Percentiles rank a stretch among this genome's conserved stretches.
These are phyloP conservation scores for Termitomyces titanicus DNA, from an alignment of 768 basidiomycete genomes.

Conservation along the genomic window DNA sequence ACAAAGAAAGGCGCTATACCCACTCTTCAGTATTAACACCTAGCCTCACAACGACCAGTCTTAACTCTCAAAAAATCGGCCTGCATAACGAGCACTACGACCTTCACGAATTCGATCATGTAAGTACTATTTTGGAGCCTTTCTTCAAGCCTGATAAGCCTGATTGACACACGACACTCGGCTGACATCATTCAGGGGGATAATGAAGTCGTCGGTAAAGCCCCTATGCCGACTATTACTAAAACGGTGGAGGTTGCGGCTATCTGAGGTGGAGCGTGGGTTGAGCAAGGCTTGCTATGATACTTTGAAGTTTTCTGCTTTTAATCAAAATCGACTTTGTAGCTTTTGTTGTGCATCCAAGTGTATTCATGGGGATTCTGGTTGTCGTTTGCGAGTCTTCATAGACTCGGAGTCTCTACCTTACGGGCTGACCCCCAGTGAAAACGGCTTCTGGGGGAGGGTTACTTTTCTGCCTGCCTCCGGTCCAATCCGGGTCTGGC, in stretches of 20 bases:
- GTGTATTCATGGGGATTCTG: too few relatives aligned
- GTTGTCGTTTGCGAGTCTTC: too few relatives aligned
- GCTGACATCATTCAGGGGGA: background rate
- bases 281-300: too few relatives aligned
- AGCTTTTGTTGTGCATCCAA: too few relatives aligned
- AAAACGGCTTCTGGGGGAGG: too few relatives aligned
- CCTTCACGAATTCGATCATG: conserved; percentile 3
- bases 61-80: conserved; percentile 4
- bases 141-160: background rate
- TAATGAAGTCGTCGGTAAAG: background rate
- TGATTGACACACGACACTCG: background rate
- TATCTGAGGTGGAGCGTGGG: conserved; percentile 13
- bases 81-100: conserved; percentile 10
- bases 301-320: too few relatives aligned
- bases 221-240: conserved; percentile 19
- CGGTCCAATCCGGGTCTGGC: too few relatives aligned
- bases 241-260: conserved; percentile 19
- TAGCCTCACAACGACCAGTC: background rate
- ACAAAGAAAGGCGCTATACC: conserved; percentile 12
- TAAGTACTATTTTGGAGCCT: background rate
- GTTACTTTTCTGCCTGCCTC: too few relatives aligned
- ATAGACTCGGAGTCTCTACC: too few relatives aligned
- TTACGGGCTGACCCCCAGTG: too few relatives aligned
- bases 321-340: too few relatives aligned
- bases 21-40: conserved; percentile 7